phyloP scores from a whole-genome alignment of 768 basidiomycete genomes.

The Trametes maxima region DNA sequence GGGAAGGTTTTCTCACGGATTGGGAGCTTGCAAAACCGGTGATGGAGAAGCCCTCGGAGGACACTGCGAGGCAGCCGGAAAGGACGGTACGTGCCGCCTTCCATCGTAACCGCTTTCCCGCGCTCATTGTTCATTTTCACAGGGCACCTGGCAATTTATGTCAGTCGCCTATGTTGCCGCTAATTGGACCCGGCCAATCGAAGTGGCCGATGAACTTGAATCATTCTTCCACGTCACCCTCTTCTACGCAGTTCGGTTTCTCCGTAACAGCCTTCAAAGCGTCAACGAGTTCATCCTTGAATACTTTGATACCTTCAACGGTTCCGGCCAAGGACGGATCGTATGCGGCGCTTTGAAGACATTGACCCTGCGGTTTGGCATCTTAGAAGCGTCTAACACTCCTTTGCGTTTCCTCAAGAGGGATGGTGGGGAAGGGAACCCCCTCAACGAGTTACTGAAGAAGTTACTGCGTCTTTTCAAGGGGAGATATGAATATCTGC shows the following conservation, averaged over 20 bases:
- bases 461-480: too few species aligned
- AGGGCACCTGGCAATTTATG: neutral
- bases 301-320: conserved; percentile 1
- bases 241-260: neutral
- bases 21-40: neutral
- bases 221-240: conserved; percentile 7
- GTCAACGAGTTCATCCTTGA: neutral
- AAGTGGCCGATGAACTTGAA: conserved; percentile 11
- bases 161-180: neutral
- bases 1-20: neutral
- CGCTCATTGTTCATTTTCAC: neutral
- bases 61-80: neutral
- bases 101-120: neutral
- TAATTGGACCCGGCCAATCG: neutral
- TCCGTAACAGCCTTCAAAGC: neutral
- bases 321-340: too few species aligned
- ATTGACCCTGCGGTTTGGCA: too few species aligned
- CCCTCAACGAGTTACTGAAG: too few species aligned
- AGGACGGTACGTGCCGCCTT: neutral
- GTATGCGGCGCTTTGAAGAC: too few species aligned
- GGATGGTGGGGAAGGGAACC: too few species aligned
- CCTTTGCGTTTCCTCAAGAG: too few species aligned
- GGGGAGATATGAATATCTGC: too few species aligned
- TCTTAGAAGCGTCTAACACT: too few species aligned
- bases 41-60: neutral